Conservation (phyloP, 352 stramenopile species). For the Pythium dissotocum region DNA sequence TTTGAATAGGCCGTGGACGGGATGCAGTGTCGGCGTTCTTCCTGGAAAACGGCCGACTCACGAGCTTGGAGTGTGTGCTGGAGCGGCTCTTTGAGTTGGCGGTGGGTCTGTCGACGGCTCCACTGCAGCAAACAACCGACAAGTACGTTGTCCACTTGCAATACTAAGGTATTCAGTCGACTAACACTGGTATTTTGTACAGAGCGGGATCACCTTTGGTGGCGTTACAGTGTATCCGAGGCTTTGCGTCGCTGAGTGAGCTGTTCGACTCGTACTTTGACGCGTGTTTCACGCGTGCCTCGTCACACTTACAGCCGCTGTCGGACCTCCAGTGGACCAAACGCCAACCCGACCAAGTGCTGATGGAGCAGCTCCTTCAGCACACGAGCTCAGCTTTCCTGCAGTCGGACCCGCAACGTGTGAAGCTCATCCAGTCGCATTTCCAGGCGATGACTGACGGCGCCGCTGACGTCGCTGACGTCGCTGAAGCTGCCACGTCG, state of each 20-base stretch:
- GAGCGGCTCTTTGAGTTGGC: slow-evolving; percentile 47
- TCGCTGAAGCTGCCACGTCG: background rate
- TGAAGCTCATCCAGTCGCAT: slow-evolving; percentile 4
- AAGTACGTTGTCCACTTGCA: slow-evolving; percentile 19
- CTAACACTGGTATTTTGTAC: background rate
- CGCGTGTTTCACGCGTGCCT: slow-evolving; percentile 26
- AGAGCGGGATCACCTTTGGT: slow-evolving; percentile 35
- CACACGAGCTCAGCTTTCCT: slow-evolving; percentile 16
- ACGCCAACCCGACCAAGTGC: background rate
- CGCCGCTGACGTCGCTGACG: background rate
- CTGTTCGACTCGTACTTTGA: slow-evolving; percentile 41
- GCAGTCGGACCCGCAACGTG: background rate
- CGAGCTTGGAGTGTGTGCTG: slow-evolving; percentile 21
- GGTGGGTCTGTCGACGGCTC: slow-evolving; percentile 27
- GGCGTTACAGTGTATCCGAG: slow-evolving; percentile 33
- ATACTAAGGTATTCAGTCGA: too few species aligned
- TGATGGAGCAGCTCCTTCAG: slow-evolving; percentile 34
- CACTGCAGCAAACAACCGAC: slow-evolving; percentile 5
- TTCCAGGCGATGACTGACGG: background rate
- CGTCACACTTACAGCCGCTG: slow-evolving; percentile 26
- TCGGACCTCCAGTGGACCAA: slow-evolving; percentile 43
- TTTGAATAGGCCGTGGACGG: slow-evolving; percentile 35
- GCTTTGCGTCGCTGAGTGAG: slow-evolving; percentile 10
- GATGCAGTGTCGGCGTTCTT: slow-evolving; percentile 59
- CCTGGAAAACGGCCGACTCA: slow-evolving; percentile 46